Base-by-base conservation (phyloP, 495 filamentous ascomycete species). In the Aspergillus sparsus region DNA sequence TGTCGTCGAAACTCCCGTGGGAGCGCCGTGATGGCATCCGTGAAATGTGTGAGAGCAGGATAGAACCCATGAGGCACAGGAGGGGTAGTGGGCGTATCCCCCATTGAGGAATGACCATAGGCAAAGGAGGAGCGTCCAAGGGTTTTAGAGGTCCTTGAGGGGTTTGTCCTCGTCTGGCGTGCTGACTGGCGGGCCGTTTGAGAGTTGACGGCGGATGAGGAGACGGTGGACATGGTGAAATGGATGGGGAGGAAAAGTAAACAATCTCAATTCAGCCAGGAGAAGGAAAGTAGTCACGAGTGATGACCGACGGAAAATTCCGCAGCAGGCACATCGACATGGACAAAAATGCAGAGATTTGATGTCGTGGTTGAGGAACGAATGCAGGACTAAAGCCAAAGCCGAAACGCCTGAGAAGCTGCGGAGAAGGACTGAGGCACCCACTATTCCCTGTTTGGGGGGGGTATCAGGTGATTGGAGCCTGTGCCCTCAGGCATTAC, bases 1-100 rank as follows among this genome's bases (percentile, higher is more conserved):
- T 99, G 93, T 60, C 91, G 84, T 57, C 96, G 90, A 54, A 96
- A 91, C 69, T 99, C 94, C 69, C 91, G 90, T 7, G 94, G 94
- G 6, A 99, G 86, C 27, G 95, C 93, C 16, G 89, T 88, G 65
- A 97, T 90, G 49, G 92, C 86, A 73, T 98, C 92, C 57, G 93
- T 89, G 73, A 98, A 99, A 76, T 93, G 89, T 32, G 90, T 92
- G 61, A 97, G 88, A 27, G 92, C 95, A 53, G 94, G 95, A 66
- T 93, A 95, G 77, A 98, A 88, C 41, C 86, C 86, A 45, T 83
- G 83, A 34, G 77, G 69, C 31, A 71, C 69, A 65, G 71, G 66
- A 56, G 71, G 53, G 12, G 68, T 66, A 37, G 74, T 57, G 44
- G 71, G 59, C 51, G 76, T 63, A 59, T 74, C 69, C 39, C 60